Evolutionary conservation across 83 land plant species (phyloP).

Genomic region (Diphasiastrum complanatum): DNA sequence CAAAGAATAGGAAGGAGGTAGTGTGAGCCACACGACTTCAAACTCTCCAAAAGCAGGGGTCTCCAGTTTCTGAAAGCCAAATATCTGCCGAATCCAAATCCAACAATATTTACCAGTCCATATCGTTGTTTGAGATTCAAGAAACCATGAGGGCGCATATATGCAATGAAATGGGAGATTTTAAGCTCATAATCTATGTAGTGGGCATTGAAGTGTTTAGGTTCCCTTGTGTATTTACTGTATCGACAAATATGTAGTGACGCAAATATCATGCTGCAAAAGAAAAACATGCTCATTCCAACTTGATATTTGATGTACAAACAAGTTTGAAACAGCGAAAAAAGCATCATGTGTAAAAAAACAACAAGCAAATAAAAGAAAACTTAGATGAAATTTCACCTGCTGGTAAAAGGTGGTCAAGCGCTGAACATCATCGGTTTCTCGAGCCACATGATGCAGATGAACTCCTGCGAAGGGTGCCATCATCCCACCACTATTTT

Average conservation of each 20-base stretch:
- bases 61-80: constrained; percentile 71
- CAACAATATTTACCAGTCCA: no score
- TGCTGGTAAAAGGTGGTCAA: background rate
- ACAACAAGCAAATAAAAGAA: background rate
- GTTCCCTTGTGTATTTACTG: no score
- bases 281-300: no score
- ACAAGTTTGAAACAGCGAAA: background rate
- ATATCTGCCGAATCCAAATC: constrained; percentile 51
- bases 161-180: no score
- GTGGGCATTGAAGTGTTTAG: no score
- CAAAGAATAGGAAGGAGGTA: constrained; percentile 41
- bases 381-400: background rate
- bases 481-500: background rate
- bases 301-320: background rate
- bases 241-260: no score
- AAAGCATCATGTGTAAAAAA: no score
- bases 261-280: no score
- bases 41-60: constrained; percentile 59
- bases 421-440: background rate
- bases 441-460: constrained; percentile 5
- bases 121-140: no score
- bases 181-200: no score
- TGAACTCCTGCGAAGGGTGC: background rate
- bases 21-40: constrained; percentile 59
- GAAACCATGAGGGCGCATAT: no score